Conservation (phyloP, 1,139 yeast genomes). For the Magnusiomyces clavatus region DNA sequence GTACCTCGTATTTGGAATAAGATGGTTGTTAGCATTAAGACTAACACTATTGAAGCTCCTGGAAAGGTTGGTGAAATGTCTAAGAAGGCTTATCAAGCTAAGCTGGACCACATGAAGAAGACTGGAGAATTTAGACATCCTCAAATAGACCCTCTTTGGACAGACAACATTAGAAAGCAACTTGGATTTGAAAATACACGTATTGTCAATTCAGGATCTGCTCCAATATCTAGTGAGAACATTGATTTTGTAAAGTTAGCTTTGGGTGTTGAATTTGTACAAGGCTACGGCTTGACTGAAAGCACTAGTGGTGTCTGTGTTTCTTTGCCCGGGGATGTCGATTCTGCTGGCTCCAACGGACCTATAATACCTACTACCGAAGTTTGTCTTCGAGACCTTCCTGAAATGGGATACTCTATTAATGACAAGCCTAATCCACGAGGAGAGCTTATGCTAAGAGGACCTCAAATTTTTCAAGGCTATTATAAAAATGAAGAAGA, state of each 20-base stretch:
- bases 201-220: slow-evolving; percentile 53
- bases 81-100: slow-evolving; percentile 35
- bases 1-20: slow-evolving; percentile 63
- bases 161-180: slow-evolving; percentile 44
- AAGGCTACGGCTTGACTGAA: slow-evolving; percentile 77
- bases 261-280: slow-evolving; percentile 49
- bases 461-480: slow-evolving; percentile 53
- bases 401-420: slow-evolving; percentile 57
- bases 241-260: slow-evolving; percentile 53
- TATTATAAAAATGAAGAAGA: slow-evolving; percentile 53
- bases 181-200: slow-evolving; percentile 49
- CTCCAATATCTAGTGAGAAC: slow-evolving; percentile 60
- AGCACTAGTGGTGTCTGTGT: slow-evolving; percentile 56
- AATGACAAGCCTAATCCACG: slow-evolving; percentile 42
- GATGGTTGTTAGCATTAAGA: slow-evolving; percentile 47
- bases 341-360: slow-evolving; percentile 50
- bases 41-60: slow-evolving; percentile 25
- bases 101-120: slow-evolving; percentile 29
- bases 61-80: slow-evolving; percentile 18
- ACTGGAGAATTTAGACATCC: slow-evolving; percentile 33
- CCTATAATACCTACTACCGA: slow-evolving; percentile 46
- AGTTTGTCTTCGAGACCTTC: slow-evolving; percentile 54
- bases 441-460: slow-evolving; percentile 59
- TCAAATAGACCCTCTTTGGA: slow-evolving; percentile 44
- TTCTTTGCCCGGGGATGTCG: slow-evolving; percentile 40